A percentile compares a stretch with the other conserved stretches of the same genome.
Conservation (phyloP, 2,329 filamentous ascomycete genomes). For the Trichoderma atroviride region DNA sequence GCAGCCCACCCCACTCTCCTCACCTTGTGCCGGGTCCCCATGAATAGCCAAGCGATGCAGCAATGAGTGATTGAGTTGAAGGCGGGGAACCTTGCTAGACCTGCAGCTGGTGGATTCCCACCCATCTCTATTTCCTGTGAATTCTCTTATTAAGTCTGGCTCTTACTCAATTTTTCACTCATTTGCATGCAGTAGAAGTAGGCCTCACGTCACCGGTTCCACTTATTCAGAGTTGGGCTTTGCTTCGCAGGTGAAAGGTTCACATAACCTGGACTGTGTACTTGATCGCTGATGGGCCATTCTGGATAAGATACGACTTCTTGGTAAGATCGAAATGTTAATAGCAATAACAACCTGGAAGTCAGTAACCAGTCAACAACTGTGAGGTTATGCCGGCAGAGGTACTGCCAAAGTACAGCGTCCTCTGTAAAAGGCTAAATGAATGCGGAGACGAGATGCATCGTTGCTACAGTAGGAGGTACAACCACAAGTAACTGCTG, state of each 20-base stretch:
- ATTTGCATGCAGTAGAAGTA: background rate
- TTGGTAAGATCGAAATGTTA: background rate
- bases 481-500: background rate
- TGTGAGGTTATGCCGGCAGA: background rate
- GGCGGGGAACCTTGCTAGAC: constrained; percentile 19
- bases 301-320: background rate
- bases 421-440: background rate
- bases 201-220: constrained; percentile 12
- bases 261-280: background rate
- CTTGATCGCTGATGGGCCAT: background rate
- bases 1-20: constrained; percentile 7
- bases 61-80: constrained; percentile 20
- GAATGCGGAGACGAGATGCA: background rate
- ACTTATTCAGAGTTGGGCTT: background rate
- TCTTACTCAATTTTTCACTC: background rate
- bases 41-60: constrained; percentile 12
- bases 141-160: background rate
- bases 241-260: background rate
- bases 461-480: background rate
- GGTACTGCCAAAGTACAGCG: no score
- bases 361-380: background rate
- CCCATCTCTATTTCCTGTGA: background rate
- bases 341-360: no score
- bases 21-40: constrained; percentile 12
- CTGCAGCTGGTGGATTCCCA: background rate